These are phyloP conservation scores for Calonectria hongkongensis DNA, from an alignment of 2,329 filamentous ascomycete species.

Conservation along the genomic window DNA sequence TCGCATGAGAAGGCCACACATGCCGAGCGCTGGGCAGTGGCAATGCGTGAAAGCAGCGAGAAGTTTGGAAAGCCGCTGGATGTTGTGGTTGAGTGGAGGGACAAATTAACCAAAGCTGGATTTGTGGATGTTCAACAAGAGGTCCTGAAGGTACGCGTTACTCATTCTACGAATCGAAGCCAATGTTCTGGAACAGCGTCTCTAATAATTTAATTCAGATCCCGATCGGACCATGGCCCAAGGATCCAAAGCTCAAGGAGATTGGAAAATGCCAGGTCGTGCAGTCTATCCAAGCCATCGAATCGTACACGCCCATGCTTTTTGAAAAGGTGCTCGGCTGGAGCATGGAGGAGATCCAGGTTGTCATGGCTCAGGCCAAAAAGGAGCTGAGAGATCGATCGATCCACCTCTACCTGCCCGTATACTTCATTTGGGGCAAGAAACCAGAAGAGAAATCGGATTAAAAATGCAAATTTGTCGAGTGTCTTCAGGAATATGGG, in stretches of 20 bases:
- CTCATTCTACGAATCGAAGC: neutral
- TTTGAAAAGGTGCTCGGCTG: conserved; percentile 16
- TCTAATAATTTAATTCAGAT: neutral
- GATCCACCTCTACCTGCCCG: conserved; percentile 18
- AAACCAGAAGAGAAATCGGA: neutral
- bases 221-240: conserved; percentile 16
- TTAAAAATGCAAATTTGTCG: neutral
- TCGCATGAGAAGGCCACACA: conserved; percentile 9
- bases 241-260: conserved; percentile 26
- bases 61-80: conserved; percentile 17
- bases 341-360: conserved; percentile 21
- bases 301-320: conserved; percentile 17
- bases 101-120: neutral
- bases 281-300: conserved; percentile 10
- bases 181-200: neutral
- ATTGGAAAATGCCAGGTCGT: conserved; percentile 22
- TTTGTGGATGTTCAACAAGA: conserved; percentile 22
- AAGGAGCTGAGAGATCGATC: conserved; percentile 18
- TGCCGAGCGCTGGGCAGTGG: conserved; percentile 20
- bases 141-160: conserved; percentile 1
- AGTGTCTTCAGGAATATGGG: no score
- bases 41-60: conserved; percentile 9
- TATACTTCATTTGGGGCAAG: conserved; percentile 18
- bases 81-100: neutral
- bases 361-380: conserved; percentile 22